phyloP scores from a whole-genome alignment of 257 asterid genomes.

The Schizonepeta tenuifolia region DNA sequence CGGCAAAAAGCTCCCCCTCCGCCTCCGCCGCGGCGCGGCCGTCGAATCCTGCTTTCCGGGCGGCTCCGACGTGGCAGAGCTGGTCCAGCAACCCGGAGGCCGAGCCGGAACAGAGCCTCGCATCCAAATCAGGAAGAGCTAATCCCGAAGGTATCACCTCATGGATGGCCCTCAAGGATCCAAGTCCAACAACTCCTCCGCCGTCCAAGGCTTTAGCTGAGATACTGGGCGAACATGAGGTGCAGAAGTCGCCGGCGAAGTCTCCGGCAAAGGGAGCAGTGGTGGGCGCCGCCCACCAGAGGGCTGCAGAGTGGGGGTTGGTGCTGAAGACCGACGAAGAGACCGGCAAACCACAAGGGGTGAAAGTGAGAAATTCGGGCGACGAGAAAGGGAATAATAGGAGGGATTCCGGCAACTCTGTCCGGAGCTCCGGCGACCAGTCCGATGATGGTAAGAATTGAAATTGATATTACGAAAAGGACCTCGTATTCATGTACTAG shows the following conservation, averaged over 20 bases:
- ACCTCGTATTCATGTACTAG: no score
- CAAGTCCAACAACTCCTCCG: slow-evolving; percentile 17
- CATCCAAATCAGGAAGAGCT: slow-evolving; percentile 35
- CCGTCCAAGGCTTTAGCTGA: slow-evolving; percentile 36
- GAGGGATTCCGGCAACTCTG: slow-evolving; percentile 75
- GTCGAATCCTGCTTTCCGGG: slow-evolving; percentile 43
- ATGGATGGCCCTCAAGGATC: slow-evolving; percentile 91
- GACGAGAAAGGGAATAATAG: slow-evolving; percentile 57
- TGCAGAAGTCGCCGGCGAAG: slow-evolving; percentile 6
- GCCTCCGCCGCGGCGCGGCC: slow-evolving; percentile 36
- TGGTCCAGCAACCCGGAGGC: slow-evolving; percentile 44
- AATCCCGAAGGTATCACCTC: slow-evolving; percentile 56
- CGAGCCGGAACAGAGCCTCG: slow-evolving; percentile 23
- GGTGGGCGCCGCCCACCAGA: slow-evolving; percentile 69
- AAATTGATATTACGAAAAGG: no score
- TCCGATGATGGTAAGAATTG: slow-evolving; percentile 65
- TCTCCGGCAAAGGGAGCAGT: slow-evolving; percentile 35
- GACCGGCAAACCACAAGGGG: slow-evolving; percentile 87
- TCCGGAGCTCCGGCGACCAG: slow-evolving; percentile 73
- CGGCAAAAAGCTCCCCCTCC: slow-evolving; percentile 39
- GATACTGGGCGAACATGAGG: slow-evolving; percentile 36
- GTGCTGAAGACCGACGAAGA: slow-evolving; percentile 77
- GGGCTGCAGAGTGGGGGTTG: slow-evolving; percentile 99
- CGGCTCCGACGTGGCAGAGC: slow-evolving; percentile 57
- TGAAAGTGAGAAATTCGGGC: slow-evolving; percentile 82